phyloP scores from a whole-genome alignment of 2,329 filamentous ascomycete genomes.

The Torrubiellomyces zombiae region DNA sequence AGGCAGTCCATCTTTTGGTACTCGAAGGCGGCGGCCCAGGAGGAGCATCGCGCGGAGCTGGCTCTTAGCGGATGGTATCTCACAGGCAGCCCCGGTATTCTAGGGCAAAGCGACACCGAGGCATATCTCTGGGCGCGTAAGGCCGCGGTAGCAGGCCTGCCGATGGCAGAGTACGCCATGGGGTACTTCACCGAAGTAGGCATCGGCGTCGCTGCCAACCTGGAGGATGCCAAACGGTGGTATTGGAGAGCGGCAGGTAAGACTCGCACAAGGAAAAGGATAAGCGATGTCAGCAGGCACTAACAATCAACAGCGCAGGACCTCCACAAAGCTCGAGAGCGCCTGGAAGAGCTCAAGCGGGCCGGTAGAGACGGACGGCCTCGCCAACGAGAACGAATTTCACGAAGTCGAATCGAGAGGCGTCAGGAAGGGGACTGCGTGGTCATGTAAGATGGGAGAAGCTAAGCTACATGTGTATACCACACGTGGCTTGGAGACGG shows the following conservation, averaged over 20 bases:
- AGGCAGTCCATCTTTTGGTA: slow-evolving; percentile 87
- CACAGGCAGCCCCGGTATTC: slow-evolving; percentile 72
- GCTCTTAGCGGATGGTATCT: slow-evolving; percentile 86
- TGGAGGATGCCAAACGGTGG: slow-evolving; percentile 96
- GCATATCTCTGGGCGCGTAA: slow-evolving; percentile 96
- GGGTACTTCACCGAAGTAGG: slow-evolving; percentile 94
- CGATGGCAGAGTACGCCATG: slow-evolving; percentile 94
- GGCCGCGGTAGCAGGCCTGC: slow-evolving; percentile 69
- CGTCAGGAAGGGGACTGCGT: slow-evolving; percentile 80
- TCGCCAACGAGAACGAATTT: slow-evolving; percentile 63
- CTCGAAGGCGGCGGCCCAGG: slow-evolving; percentile 74
- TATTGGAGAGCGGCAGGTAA: slow-evolving; percentile 93
- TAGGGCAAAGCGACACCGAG: slow-evolving; percentile 86
- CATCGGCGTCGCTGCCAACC: slow-evolving; percentile 68
- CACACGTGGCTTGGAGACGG: no score
- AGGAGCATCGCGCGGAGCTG: slow-evolving; percentile 84
- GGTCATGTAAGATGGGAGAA: slow-evolving; percentile 50
- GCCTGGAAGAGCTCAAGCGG: slow-evolving; percentile 80
- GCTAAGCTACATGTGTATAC: no score
- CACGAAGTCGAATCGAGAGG: slow-evolving; percentile 63
- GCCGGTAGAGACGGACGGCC: slow-evolving; percentile 50
- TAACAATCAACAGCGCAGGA: slow-evolving; percentile 55
- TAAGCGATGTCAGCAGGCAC: slow-evolving; percentile 4
- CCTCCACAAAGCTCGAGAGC: slow-evolving; percentile 81
- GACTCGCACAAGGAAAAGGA: slow-evolving; percentile 14